Conservation (phyloP, 495 filamentous ascomycete genomes). For the Daldinia loculata region DNA sequence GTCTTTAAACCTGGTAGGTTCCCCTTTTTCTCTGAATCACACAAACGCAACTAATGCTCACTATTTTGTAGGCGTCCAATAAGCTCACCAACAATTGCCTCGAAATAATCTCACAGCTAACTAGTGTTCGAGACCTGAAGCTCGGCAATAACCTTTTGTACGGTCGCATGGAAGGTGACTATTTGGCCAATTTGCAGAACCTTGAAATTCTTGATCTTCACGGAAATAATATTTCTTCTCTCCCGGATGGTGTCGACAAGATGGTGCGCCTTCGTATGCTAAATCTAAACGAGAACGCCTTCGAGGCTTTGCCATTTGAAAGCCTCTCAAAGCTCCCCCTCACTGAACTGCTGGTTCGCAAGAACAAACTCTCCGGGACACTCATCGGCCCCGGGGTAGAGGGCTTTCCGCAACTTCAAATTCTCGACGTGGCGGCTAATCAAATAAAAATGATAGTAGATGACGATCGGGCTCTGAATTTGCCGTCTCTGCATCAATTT, state of each 20-base stretch:
- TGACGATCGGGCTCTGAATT: slow-evolving; percentile 37
- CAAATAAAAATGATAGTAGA: slow-evolving; percentile 54
- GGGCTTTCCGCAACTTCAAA: slow-evolving; percentile 69
- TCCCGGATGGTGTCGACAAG: slow-evolving; percentile 73
- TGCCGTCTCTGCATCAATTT: slow-evolving; percentile 79
- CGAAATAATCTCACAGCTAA: slow-evolving; percentile 75
- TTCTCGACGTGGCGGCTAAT: slow-evolving; percentile 80
- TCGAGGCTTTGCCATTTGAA: slow-evolving; percentile 74
- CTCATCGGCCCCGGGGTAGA: slow-evolving; percentile 70
- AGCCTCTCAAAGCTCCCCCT: slow-evolving; percentile 72
- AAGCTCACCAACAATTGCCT: slow-evolving; percentile 73
- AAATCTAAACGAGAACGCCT: slow-evolving; percentile 78
- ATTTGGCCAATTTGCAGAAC: slow-evolving; percentile 65
- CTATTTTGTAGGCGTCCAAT: slow-evolving; percentile 72
- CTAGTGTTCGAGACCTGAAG: slow-evolving; percentile 77
- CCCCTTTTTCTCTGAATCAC: not conserved
- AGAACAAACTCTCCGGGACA: slow-evolving; percentile 78
- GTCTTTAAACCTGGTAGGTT: slow-evolving; percentile 77
- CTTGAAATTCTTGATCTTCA: slow-evolving; percentile 85
- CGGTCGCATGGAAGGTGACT: slow-evolving; percentile 64
- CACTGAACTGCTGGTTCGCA: slow-evolving; percentile 76
- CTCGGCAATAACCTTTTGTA: slow-evolving; percentile 79
- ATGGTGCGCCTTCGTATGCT: slow-evolving; percentile 74
- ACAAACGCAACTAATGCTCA: slow-evolving; percentile 20
- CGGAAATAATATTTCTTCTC: slow-evolving; percentile 76